phyloP scores from a whole-genome alignment of 371 early-diverging fungal genomes.

The Phascolomyces articulosus region DNA sequence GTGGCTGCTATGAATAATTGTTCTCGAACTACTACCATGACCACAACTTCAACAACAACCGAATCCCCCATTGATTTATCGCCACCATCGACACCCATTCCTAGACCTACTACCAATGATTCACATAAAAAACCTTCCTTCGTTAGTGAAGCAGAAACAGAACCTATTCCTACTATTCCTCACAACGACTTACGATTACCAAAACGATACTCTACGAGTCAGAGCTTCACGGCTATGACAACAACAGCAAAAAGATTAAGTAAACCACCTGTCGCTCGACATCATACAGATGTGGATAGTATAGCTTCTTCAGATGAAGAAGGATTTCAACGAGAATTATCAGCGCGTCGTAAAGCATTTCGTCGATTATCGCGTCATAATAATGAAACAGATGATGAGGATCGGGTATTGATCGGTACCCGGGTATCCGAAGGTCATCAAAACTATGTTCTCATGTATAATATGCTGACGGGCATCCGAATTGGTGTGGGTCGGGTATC shows the following conservation, averaged over 20 bases:
- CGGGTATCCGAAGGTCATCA: slow-evolving; percentile 68
- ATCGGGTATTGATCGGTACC: slow-evolving; percentile 63
- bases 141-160: slow-evolving; percentile 20
- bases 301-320: slow-evolving; percentile 10
- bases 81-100: slow-evolving; percentile 24
- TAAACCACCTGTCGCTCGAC: slow-evolving; percentile 7
- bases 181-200: not conserved
- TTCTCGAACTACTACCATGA: not conserved
- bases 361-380: slow-evolving; percentile 28
- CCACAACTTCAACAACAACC: not conserved
- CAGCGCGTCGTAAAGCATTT: slow-evolving; percentile 34
- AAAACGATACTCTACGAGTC: slow-evolving; percentile 27
- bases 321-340: slow-evolving; percentile 32
- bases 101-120: not conserved
- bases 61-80: slow-evolving; percentile 11
- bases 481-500: slow-evolving; percentile 81
- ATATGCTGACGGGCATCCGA: slow-evolving; percentile 96
- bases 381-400: slow-evolving; percentile 42
- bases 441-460: slow-evolving; percentile 91
- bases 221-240: slow-evolving; percentile 1
- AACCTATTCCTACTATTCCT: slow-evolving; percentile 16
- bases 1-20: slow-evolving; percentile 6
- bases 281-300: slow-evolving; percentile 5
- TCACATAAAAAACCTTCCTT: not conserved
- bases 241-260: slow-evolving; percentile 4